Percentiles rank a stretch among this genome's conserved stretches.
phyloP scores from a whole-genome alignment of 257 asterid species.

The Fraxinus anomala region DNA sequence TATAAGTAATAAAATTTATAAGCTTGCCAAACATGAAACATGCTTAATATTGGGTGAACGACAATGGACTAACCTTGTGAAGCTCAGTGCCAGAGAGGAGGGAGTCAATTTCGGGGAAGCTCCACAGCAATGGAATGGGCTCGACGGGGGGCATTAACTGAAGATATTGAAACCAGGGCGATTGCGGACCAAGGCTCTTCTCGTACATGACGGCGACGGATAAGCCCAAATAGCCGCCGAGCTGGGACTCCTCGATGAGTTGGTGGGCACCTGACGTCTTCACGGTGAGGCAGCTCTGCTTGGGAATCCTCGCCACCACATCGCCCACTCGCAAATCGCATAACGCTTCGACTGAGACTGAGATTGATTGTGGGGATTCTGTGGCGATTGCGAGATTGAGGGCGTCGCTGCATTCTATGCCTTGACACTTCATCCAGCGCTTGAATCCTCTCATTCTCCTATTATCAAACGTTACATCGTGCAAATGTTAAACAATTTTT shows the following conservation, averaged over 20 bases:
- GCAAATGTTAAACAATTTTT: neutral
- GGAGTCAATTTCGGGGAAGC: slow-evolving; percentile 59
- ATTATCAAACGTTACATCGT: neutral
- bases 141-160: slow-evolving; percentile 65
- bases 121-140: slow-evolving; percentile 89
- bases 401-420: slow-evolving; percentile 79
- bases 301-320: slow-evolving; percentile 81
- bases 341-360: slow-evolving; percentile 58
- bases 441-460: slow-evolving; percentile 77
- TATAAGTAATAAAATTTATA: neutral
- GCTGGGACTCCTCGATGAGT: slow-evolving; percentile 69
- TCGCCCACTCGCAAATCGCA: slow-evolving; percentile 73
- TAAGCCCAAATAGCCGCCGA: slow-evolving; percentile 73
- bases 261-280: slow-evolving; percentile 64
- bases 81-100: slow-evolving; percentile 83
- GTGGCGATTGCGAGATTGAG: slow-evolving; percentile 34
- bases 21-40: slow-evolving; percentile 2
- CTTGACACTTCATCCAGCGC: slow-evolving; percentile 79
- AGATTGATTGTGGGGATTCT: slow-evolving; percentile 27
- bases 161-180: slow-evolving; percentile 81
- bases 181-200: slow-evolving; percentile 68
- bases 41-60: neutral
- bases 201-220: slow-evolving; percentile 83
- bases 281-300: slow-evolving; percentile 79
- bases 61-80: slow-evolving; percentile 54